A percentile compares a stretch with the other conserved stretches of the same genome.
These are phyloP conservation scores for Candida andamanensis DNA, from an alignment of 805 yeast genomes.

Conservation along the genomic window DNA sequence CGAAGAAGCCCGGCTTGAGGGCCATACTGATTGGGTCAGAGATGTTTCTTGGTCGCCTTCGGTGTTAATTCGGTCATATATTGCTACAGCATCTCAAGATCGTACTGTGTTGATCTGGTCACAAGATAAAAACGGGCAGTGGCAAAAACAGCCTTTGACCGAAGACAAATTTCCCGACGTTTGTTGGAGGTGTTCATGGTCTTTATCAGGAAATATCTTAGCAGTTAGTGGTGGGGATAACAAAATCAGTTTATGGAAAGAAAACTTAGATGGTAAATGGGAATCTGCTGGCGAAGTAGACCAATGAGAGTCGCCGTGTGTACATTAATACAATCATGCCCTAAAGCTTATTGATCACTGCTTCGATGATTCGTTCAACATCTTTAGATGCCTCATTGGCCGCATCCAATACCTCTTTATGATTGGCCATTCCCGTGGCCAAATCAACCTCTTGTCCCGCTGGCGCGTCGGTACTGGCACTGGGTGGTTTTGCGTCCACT, in stretches of 20 bases:
- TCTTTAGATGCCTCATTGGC: constrained; percentile 80
- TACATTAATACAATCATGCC: not conserved
- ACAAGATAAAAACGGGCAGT: constrained; percentile 60
- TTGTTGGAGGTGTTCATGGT: constrained; percentile 98
- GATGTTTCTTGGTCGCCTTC: constrained; percentile 99
- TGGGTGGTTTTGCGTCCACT: constrained; percentile 62
- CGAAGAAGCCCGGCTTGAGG: constrained; percentile 73
- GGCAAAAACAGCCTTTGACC: constrained; percentile 77
- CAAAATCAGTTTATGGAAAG: constrained; percentile 95
- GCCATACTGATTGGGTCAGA: constrained; percentile 97
- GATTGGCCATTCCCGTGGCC: constrained; percentile 78
- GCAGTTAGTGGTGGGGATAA: constrained; percentile 97
- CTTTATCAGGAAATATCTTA: constrained; percentile 88
- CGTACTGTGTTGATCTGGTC: constrained; percentile 94
- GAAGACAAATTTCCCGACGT: constrained; percentile 91
- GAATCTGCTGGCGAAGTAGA: constrained; percentile 96
- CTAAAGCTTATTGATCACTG: constrained; percentile 39
- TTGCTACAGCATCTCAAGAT: constrained; percentile 97
- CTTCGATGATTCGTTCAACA: constrained; percentile 65
- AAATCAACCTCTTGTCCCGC: constrained; percentile 39
- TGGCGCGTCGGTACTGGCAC: constrained; percentile 54
- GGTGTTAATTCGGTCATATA: constrained; percentile 75
- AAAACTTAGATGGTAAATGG: constrained; percentile 89
- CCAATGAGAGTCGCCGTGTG: no score
- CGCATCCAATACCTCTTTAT: constrained; percentile 83